phyloP scores from a whole-genome alignment of 768 basidiomycete species.

The Phaeolepiota aurea region DNA sequence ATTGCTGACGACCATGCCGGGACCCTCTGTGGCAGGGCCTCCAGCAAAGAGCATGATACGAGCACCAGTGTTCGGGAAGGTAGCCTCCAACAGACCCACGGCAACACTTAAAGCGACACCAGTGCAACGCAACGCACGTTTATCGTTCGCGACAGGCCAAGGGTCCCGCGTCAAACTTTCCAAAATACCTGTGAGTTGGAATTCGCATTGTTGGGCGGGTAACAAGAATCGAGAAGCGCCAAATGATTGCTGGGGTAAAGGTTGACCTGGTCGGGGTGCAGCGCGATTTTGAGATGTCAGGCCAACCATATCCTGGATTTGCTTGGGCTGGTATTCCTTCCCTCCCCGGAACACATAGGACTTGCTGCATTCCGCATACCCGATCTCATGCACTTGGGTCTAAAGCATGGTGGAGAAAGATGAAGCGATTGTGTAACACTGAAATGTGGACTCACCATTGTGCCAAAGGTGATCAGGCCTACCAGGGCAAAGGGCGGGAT shows the following conservation, averaged over 20 bases:
- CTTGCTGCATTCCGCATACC: constrained; percentile 92
- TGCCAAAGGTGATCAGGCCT: constrained; percentile 93
- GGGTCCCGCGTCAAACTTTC: constrained; percentile 86
- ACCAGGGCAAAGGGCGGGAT: constrained; percentile 93
- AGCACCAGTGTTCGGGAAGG: constrained; percentile 93
- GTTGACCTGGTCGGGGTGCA: constrained; percentile 81
- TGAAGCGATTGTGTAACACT: not conserved
- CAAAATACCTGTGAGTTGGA: constrained; percentile 89
- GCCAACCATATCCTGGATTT: constrained; percentile 97
- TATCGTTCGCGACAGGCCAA: constrained; percentile 96
- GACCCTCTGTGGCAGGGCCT: constrained; percentile 93
- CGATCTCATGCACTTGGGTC: constrained; percentile 98
- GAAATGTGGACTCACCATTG: constrained; percentile 61
- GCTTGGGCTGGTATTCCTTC: constrained; percentile 93
- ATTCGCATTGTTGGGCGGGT: constrained; percentile 89
- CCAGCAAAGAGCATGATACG: constrained; percentile 95
- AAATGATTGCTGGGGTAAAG: constrained; percentile 69
- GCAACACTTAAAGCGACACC: constrained; percentile 93
- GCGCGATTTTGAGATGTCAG: constrained; percentile 73
- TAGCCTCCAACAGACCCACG: constrained; percentile 85
- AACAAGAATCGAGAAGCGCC: constrained; percentile 89
- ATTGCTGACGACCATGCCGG: constrained; percentile 92
- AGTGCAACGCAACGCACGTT: constrained; percentile 87
- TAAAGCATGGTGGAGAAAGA: constrained; percentile 18
- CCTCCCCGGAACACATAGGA: constrained; percentile 98